A percentile compares a stretch with the other conserved stretches of the same genome.
These are phyloP conservation scores for Puccinia triticina DNA, from an alignment of 1,284 basidiomycete species.

Conservation along the genomic window DNA sequence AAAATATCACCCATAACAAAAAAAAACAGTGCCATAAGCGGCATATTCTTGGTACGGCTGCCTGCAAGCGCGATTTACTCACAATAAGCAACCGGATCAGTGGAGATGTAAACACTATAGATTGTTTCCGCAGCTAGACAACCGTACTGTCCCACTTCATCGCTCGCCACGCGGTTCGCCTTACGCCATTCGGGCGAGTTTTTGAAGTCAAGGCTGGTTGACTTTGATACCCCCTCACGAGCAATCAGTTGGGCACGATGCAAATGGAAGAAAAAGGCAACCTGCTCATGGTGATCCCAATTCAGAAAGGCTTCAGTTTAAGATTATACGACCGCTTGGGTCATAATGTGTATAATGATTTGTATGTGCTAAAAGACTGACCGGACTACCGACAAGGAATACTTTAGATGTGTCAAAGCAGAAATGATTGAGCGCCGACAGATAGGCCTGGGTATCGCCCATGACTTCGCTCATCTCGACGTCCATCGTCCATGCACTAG, in stretches of 20 bases:
- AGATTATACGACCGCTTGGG: not conserved
- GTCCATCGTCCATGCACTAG: constrained; percentile 53
- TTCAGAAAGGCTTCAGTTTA: not conserved
- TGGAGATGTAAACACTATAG: constrained; percentile 60
- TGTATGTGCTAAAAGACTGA: constrained; percentile 31
- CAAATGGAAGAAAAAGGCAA: constrained; percentile 57
- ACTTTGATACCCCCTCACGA: constrained; percentile 51
- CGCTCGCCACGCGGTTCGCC: constrained; percentile 54
- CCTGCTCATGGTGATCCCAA: constrained; percentile 11
- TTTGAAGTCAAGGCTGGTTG: not conserved
- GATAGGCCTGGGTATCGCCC: constrained; percentile 22
- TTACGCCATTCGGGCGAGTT: constrained; percentile 54
- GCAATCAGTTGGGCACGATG: constrained; percentile 60
- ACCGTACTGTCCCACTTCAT: constrained; percentile 57
- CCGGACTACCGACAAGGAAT: constrained; percentile 59
- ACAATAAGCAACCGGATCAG: constrained; percentile 62
- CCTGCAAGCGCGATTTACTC: constrained; percentile 56
- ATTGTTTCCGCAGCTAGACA: constrained; percentile 54
- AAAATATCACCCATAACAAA: not conserved
- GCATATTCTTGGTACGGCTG: not conserved
- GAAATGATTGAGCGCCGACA: constrained; percentile 52
- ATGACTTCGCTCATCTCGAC: constrained; percentile 37
- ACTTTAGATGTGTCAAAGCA: constrained; percentile 57
- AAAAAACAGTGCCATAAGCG: not conserved
- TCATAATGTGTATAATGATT: constrained; percentile 13